Evolutionary conservation across 129 eudicot species (phyloP).

Genomic region (carrot (Daucus carota)): DH1_v3.0 NC_030386.2:37497001-37497500

Average conservation of each 20-base stretch:
- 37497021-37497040: slow-evolving; percentile 27
- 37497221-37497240: no score
- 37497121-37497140: no score
- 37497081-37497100: no score
- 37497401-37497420: slow-evolving; percentile 20
- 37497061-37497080: not conserved
- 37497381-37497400: slow-evolving; percentile 26
- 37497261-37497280: not conserved
- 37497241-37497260: no score
- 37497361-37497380: slow-evolving; percentile 33
- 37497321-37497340: slow-evolving; percentile 13
- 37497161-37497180: not conserved
- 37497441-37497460: slow-evolving; percentile 34
- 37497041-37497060: slow-evolving; percentile 26
- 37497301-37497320: slow-evolving; percentile 6
- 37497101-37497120: no score
- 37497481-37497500: slow-evolving; percentile 23
- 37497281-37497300: slow-evolving; percentile 20
- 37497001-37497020: slow-evolving; percentile 19
- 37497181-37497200: no score
- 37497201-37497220: no score
- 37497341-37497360: slow-evolving; percentile 32
- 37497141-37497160: no score
- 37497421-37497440: slow-evolving; percentile 36
- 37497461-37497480: slow-evolving; percentile 25